Percentiles rank a stretch among this genome's conserved stretches.
phyloP scores from a whole-genome alignment of 768 basidiomycete genomes.

The Suillus weaverae region DNA sequence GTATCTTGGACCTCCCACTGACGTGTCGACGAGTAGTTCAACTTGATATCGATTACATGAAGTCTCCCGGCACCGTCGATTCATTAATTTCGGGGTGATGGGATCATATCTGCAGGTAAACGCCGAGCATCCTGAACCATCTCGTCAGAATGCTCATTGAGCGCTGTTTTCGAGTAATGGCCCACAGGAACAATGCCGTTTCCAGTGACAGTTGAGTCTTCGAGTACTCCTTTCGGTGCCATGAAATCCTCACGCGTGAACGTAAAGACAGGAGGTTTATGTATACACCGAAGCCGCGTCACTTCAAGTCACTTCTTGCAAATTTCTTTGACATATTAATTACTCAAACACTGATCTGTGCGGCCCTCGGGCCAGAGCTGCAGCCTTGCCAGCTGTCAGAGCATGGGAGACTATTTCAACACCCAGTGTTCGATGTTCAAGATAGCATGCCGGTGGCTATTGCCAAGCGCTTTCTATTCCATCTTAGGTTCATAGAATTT shows the following conservation, averaged over 20 bases:
- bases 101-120: slow-evolving; percentile 2
- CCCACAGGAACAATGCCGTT: slow-evolving; percentile 1
- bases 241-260: not conserved
- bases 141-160: not conserved
- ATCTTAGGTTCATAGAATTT: slow-evolving; percentile 1
- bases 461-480: not conserved
- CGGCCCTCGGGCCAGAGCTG: not conserved
- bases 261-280: not conserved
- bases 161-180: slow-evolving; percentile 1
- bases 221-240: not conserved
- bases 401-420: slow-evolving; percentile 1
- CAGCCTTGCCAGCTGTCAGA: slow-evolving; percentile 2
- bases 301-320: not conserved
- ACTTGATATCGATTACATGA: not conserved
- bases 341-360: not conserved
- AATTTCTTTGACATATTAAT: not conserved
- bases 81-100: slow-evolving; percentile 7
- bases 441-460: slow-evolving; percentile 6
- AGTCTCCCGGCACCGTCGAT: not conserved
- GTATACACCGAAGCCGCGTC: not conserved
- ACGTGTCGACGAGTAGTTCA: not conserved
- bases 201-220: not conserved
- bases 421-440: not conserved
- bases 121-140: not conserved
- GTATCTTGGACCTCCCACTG: not conserved